Evolutionary conservation across 2,329 filamentous ascomycete genomes (phyloP).

Genomic region (Didymella exigua): DNA sequence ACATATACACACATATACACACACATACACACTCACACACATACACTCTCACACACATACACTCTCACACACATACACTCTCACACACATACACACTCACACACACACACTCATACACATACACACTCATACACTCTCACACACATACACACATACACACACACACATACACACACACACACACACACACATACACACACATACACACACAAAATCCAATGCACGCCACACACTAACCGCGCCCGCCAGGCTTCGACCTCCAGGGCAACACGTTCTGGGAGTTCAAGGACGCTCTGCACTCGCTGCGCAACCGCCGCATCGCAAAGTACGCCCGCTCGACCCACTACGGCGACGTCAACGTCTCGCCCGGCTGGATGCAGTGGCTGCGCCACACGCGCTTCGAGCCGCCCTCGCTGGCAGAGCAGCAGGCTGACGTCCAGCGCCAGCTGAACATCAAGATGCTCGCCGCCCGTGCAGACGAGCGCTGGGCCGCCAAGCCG

Average conservation of each 20-base stretch:
- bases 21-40: no score
- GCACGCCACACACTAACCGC: no score
- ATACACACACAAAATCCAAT: background rate
- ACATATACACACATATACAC: no score
- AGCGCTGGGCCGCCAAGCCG: constrained; percentile 64
- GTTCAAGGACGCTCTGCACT: constrained; percentile 64
- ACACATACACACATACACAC: no score
- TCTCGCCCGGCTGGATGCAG: constrained; percentile 70
- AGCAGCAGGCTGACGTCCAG: constrained; percentile 63
- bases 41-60: no score
- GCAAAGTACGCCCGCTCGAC: constrained; percentile 60
- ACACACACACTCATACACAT: no score
- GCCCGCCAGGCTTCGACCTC: constrained; percentile 60
- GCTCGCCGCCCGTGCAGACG: constrained; percentile 64
- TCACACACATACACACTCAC: no score
- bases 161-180: no score
- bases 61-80: no score
- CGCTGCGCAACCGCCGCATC: constrained; percentile 62
- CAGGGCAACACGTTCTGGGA: constrained; percentile 71
- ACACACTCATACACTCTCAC: no score
- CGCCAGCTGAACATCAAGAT: constrained; percentile 64
- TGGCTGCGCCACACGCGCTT: constrained; percentile 68
- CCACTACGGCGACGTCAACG: constrained; percentile 65
- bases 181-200: no score
- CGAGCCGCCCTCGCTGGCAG: constrained; percentile 61